Percentiles rank a stretch among this genome's conserved stretches.
Evolutionary conservation across 1,284 basidiomycete species (phyloP).

Genomic region (Leccinum pachyderme): DNA sequence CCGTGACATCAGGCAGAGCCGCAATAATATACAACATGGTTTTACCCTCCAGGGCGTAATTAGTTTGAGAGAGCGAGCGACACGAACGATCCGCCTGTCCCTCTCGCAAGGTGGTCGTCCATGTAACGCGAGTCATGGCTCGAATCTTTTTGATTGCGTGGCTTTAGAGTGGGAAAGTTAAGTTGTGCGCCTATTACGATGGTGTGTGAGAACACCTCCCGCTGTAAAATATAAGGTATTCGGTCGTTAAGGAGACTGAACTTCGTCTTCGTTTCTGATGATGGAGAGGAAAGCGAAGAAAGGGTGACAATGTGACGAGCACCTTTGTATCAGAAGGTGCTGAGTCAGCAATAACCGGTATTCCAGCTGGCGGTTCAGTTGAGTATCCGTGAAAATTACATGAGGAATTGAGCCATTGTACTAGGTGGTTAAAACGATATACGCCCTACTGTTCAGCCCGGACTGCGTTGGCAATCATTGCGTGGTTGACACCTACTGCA

Average conservation of each 20-base stretch:
- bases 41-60: constrained; percentile 69
- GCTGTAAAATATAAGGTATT: constrained; percentile 70
- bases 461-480: too few species aligned
- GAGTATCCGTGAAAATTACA: too few species aligned
- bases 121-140: constrained; percentile 71
- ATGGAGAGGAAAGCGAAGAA: constrained; percentile 9
- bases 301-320: not conserved
- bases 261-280: constrained; percentile 47
- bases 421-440: too few species aligned
- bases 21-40: constrained; percentile 61
- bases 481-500: too few species aligned
- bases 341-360: constrained; percentile 7
- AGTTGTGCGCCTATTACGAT: constrained; percentile 58
- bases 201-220: constrained; percentile 68
- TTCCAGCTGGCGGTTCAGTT: too few species aligned
- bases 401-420: too few species aligned
- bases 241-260: constrained; percentile 61
- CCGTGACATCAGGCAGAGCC: constrained; percentile 50
- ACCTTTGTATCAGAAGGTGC: constrained; percentile 20
- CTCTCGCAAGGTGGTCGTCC: constrained; percentile 65
- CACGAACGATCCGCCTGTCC: constrained; percentile 65
- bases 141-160: constrained; percentile 53
- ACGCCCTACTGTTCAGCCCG: too few species aligned
- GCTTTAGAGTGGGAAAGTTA: constrained; percentile 77
- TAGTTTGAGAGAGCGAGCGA: constrained; percentile 61